Conservation (phyloP, 306 rosid species). For the Vigna trinervia region DNA sequence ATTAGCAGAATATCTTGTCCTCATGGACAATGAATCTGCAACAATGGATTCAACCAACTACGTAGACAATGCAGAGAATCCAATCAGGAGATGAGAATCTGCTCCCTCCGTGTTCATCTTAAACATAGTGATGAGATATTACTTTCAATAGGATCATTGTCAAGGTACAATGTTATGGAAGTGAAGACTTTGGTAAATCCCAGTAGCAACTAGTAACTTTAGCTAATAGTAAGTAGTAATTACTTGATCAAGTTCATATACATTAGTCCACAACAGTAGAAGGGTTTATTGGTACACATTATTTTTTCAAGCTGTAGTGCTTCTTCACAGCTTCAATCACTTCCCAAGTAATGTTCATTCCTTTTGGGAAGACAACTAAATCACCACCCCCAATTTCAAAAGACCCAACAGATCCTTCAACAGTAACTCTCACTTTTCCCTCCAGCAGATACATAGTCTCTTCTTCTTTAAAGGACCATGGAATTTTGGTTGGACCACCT, state of each 20-base stretch:
- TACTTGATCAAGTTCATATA: slow-evolving; percentile 45
- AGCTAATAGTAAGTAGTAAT: slow-evolving; percentile 24
- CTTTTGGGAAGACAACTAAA: slow-evolving; percentile 64
- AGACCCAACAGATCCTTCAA: slow-evolving; percentile 50
- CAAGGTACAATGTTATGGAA: slow-evolving; percentile 24
- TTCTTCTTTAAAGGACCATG: slow-evolving; percentile 53
- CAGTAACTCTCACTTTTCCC: slow-evolving; percentile 61
- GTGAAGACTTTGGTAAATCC: slow-evolving; percentile 1
- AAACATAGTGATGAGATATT: slow-evolving; percentile 3
- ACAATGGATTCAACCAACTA: neutral
- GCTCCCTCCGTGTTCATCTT: neutral
- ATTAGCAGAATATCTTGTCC: neutral
- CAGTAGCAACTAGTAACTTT: neutral
- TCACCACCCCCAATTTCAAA: slow-evolving; percentile 66
- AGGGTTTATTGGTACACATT: slow-evolving; percentile 2
- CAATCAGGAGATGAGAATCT: neutral
- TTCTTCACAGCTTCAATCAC: slow-evolving; percentile 59
- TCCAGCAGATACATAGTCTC: slow-evolving; percentile 64
- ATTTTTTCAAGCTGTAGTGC: slow-evolving; percentile 56
- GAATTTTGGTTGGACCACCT: slow-evolving; percentile 56
- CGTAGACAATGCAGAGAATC: slow-evolving; percentile 8
- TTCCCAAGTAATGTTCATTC: slow-evolving; percentile 69
- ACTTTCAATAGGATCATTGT: slow-evolving; percentile 21
- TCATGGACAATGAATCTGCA: slow-evolving; percentile 5
- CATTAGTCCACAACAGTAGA: slow-evolving; percentile 26